Base-by-base conservation (phyloP, 2,329 filamentous ascomycete species). In the Cylindrodendrum hubeiense region DNA sequence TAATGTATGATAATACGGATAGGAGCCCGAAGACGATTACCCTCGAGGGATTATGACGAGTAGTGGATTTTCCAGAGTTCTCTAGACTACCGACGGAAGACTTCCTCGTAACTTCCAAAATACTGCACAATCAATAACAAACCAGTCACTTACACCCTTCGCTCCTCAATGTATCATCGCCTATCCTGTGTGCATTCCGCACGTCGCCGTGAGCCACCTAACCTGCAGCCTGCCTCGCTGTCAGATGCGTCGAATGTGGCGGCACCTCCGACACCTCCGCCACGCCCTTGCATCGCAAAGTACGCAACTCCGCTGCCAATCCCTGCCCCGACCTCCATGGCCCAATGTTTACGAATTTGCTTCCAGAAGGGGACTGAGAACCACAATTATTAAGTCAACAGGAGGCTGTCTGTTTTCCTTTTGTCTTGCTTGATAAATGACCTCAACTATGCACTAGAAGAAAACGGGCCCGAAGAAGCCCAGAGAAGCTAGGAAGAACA, bases 371-470 rank as follows among this genome's bases (percentile, higher is more conserved):
- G 28, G 9, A 15, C n/a, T 4, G 37, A 30, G 19, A 21, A 21
- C 46, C 26, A 22, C 41, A 50, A 50, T 50, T 21, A 50, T 33
- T 33, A 12, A 33, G 19, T 33, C 10, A 33, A 21, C 28, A 50
- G 26, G n/a, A 50, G 26, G n/a, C 9, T 21, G n/a, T 50, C 19
- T 33, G 26, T 21, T 30, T 50, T 30, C 28, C 13, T 34, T 50
- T 34, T 50, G 26, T 30, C 47, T 50, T 34, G 28, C 47, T 34
- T 50, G 47, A 28, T 50, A 50, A 33, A 50, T 17, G 28, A 19
- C 28, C 28, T 50, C 47, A 50, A 15, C 47, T 50, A 50, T 34
- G n/a, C 47, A 50, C 47, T 50, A 34, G 28, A 50, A 50, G 28
- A 21, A 33, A 50, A 50, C 12, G 28, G 6, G 28, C 26, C 47